phyloP scores from a whole-genome alignment of 345 rosid genomes.

The Kernera saxatilis region DNA sequence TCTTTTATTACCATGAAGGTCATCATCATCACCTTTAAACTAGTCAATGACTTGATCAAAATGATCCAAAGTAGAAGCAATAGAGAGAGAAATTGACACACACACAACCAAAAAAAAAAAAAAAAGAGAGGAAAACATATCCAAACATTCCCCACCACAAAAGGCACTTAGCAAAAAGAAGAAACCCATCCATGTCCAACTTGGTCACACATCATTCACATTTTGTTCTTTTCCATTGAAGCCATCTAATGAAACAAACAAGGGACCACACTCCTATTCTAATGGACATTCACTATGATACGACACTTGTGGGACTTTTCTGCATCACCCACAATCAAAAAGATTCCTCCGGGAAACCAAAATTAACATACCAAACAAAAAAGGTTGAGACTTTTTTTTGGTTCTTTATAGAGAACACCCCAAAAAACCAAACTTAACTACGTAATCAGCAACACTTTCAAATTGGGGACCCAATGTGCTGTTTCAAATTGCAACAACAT shows the following conservation, averaged over 20 bases:
- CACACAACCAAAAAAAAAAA: neutral
- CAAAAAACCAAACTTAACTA: constrained; percentile 7
- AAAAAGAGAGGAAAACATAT: neutral
- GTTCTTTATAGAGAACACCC: neutral
- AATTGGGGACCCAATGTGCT: constrained; percentile 8
- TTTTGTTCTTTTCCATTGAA: constrained; percentile 24
- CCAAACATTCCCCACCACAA: constrained; percentile 18
- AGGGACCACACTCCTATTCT: constrained; percentile 23
- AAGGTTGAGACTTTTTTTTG: neutral
- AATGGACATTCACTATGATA: constrained; percentile 24
- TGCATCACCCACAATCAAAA: constrained; percentile 23
- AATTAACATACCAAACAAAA: neutral
- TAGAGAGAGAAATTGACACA: neutral
- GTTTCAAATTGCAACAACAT: constrained; percentile 22
- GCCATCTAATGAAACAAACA: constrained; percentile 29
- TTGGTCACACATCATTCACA: constrained; percentile 33
- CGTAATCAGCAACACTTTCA: constrained; percentile 13
- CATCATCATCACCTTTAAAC: constrained; percentile 25
- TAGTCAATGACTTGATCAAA: constrained; percentile 22
- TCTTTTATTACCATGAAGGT: neutral
- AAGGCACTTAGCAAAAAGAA: constrained; percentile 24
- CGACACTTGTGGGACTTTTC: constrained; percentile 27
- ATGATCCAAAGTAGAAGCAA: constrained; percentile 1
- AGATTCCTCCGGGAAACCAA: constrained; percentile 13
- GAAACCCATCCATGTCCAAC: constrained; percentile 23